Evolutionary conservation across 495 filamentous ascomycete genomes (phyloP).

Genomic region (Xylona heveae): DNA sequence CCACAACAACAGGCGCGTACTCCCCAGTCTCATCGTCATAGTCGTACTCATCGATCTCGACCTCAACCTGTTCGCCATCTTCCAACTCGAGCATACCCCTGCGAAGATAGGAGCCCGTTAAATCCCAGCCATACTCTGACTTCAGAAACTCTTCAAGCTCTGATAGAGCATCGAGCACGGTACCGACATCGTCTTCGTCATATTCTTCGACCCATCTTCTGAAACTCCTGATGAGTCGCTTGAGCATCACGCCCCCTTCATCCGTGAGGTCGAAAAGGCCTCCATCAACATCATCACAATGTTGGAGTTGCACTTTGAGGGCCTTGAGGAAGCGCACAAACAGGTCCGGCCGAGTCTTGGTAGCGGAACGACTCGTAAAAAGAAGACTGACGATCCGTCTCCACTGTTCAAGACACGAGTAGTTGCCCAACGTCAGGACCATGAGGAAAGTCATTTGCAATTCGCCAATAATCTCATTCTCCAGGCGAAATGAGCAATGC

Average conservation of each 20-base stretch:
- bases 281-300: constrained; percentile 45
- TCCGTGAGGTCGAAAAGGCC: constrained; percentile 31
- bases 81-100: constrained; percentile 49
- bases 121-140: constrained; percentile 40
- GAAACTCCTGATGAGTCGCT: constrained; percentile 1
- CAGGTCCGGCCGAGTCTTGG: constrained; percentile 30
- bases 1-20: constrained; percentile 67
- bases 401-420: constrained; percentile 80
- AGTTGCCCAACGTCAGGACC: constrained; percentile 61
- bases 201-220: constrained; percentile 13
- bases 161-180: constrained; percentile 29
- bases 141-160: constrained; percentile 33
- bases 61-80: constrained; percentile 57
- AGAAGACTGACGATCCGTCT: constrained; percentile 49
- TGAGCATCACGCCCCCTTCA: constrained; percentile 6
- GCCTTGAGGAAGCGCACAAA: constrained; percentile 37
- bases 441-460: constrained; percentile 71
- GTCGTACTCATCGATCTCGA: constrained; percentile 54
- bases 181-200: constrained; percentile 8
- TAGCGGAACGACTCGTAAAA: constrained; percentile 43
- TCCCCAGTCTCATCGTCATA: constrained; percentile 74
- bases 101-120: constrained; percentile 32
- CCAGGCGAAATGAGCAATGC: constrained; percentile 11
- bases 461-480: constrained; percentile 50
- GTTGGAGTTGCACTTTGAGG: constrained; percentile 47